Base-by-base conservation (phyloP, 352 stramenopile species). In the Pythium volutum region DNA sequence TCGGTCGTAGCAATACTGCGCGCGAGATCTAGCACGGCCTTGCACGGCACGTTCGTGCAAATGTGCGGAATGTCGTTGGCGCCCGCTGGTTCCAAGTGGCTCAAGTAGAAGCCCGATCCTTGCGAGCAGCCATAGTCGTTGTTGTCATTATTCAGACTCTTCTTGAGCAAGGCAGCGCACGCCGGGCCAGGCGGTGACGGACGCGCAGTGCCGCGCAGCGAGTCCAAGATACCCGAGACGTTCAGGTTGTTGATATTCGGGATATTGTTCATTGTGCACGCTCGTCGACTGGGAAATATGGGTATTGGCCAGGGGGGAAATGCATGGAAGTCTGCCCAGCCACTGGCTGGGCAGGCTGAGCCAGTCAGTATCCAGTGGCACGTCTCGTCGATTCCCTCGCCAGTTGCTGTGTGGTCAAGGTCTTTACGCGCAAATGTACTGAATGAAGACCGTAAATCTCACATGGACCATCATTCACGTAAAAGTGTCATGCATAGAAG, bases 211-310 rank as follows among this genome's bases (percentile, higher is more conserved):
- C 45, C 45, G 25, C 34, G 36, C 7, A 23, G 4, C 4, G 23
- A n/a, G 23, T 51, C 45, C 23, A 29, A 22, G 18, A 51, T 0
- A 20, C 4, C 42, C 2, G n/a, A 27, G 4, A 23, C 42, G n/a
- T 48, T 48, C n/a, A 48, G 5, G n/a, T 48, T 48, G 42, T 48
- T 29, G 22, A 48, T 48, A n/a, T n/a, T n/a, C n/a, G n/a, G n/a
- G n/a, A n/a, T n/a, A n/a, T n/a, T n/a, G 42, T 48, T 48, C 42
- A 48, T 29, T n/a, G 41, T 22, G 15, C 38, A n/a, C n/a, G n/a
- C n/a, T n/a, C n/a, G n/a, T n/a, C 39, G 16, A 22, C 39, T 31
- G 42, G 25, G n/a, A n/a, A n/a, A n/a, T n/a, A n/a, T n/a, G n/a
- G n/a, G n/a, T n/a, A n/a, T n/a, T n/a, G n/a, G n/a, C n/a, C n/a